Conservation (phyloP, 495 filamentous ascomycete genomes). For the Oleoguttula mirabilis region DNA sequence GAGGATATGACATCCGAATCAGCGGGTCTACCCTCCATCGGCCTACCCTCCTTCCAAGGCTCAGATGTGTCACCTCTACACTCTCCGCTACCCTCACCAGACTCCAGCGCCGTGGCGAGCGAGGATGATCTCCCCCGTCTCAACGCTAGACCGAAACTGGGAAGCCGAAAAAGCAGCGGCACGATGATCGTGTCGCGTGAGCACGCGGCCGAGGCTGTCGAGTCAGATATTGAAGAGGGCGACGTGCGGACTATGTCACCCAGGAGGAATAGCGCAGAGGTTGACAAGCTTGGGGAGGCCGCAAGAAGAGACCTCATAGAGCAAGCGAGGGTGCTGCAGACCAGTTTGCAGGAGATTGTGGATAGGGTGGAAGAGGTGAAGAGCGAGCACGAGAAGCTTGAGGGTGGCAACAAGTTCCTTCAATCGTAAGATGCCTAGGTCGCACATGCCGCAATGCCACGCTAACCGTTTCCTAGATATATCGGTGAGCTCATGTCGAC, state of each 20-base stretch:
- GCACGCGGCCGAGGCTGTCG: slow-evolving; percentile 1
- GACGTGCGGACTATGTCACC: slow-evolving; percentile 95
- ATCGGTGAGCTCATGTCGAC: slow-evolving; percentile 74
- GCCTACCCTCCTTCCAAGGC: too few relatives aligned
- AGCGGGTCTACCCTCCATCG: too few relatives aligned
- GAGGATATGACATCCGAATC: too few relatives aligned
- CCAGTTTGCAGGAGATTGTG: slow-evolving; percentile 73
- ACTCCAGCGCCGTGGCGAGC: slow-evolving; percentile 14
- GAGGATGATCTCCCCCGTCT: slow-evolving; percentile 11
- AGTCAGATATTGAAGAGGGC: slow-evolving; percentile 44
- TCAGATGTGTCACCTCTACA: too few relatives aligned
- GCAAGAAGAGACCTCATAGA: slow-evolving; percentile 55
- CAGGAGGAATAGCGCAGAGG: slow-evolving; percentile 73
- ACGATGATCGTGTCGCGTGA: slow-evolving; percentile 40
- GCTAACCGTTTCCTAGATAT: slow-evolving; percentile 35
- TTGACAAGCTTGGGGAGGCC: slow-evolving; percentile 72
- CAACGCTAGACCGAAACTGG: slow-evolving; percentile 13
- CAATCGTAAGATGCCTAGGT: slow-evolving; percentile 52
- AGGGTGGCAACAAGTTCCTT: slow-evolving; percentile 85
- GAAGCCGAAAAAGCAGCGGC: slow-evolving; percentile 40
- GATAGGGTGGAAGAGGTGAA: slow-evolving; percentile 90
- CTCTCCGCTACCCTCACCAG: slow-evolving; percentile 1
- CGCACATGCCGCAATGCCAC: too few relatives aligned
- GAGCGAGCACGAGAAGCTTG: slow-evolving; percentile 85
- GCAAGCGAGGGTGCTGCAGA: slow-evolving; percentile 78